phyloP scores from a whole-genome alignment of 768 basidiomycete genomes.

The Russula foetens region DNA sequence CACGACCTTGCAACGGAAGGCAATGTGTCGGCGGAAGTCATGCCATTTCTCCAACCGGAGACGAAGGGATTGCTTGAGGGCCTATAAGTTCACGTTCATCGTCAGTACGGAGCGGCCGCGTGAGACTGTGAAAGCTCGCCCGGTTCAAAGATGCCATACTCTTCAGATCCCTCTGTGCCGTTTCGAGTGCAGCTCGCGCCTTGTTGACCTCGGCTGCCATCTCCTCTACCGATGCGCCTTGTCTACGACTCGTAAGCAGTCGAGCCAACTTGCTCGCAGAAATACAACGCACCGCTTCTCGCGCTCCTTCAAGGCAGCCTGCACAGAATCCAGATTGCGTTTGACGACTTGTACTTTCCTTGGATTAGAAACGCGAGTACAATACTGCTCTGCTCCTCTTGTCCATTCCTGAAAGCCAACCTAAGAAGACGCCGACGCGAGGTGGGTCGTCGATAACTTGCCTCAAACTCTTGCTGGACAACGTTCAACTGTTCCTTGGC shows the following conservation, averaged over 20 bases:
- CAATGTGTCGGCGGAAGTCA: conserved; percentile 81
- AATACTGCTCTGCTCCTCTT: conserved; percentile 52
- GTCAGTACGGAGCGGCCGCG: background rate
- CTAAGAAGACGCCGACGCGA: background rate
- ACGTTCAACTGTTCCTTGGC: conserved; percentile 40
- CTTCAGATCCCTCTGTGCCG: conserved; percentile 53
- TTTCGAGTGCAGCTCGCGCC: conserved; percentile 49
- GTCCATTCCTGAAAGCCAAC: conserved; percentile 47
- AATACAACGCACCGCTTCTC: conserved; percentile 44
- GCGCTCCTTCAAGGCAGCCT: conserved; percentile 56
- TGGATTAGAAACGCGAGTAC: conserved; percentile 46
- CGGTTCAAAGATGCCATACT: conserved; percentile 59
- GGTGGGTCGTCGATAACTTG: conserved; percentile 26
- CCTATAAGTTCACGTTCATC: conserved; percentile 33
- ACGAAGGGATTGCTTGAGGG: conserved; percentile 56
- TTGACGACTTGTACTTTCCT: conserved; percentile 51
- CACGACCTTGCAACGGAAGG: conserved; percentile 76
- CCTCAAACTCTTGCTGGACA: conserved; percentile 56
- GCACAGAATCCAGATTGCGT: conserved; percentile 52
- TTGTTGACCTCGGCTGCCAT: conserved; percentile 65
- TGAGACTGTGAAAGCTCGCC: conserved; percentile 31
- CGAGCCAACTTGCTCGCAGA: background rate
- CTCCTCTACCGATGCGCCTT: conserved; percentile 72
- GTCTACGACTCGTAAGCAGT: conserved; percentile 32
- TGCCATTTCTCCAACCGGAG: conserved; percentile 71